Evolutionary conservation across 1,139 yeast species (phyloP), one percentile per base, ranked within the genome.

Genomic region (Blastobotrys persicus): DNA sequence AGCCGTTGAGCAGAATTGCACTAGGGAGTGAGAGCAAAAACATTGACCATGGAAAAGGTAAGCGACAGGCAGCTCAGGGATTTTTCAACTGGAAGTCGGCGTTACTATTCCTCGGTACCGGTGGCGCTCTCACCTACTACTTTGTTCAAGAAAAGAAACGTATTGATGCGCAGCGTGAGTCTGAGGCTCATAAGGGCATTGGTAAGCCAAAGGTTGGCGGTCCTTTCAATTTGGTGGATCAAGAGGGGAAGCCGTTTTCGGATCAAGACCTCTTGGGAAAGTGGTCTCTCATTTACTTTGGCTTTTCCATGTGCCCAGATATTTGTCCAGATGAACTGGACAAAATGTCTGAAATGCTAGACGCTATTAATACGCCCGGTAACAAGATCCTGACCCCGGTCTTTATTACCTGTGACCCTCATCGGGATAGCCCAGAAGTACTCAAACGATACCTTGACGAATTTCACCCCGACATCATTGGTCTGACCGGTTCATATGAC

Each of bases 311-410:
- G 70, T 92, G 98, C 70, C 98, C 98, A 5, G 98, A 92, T 68
- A 89, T 92, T 47, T 92, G 98, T 68, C 98, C 98, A 7, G 98
- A 92, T 65, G 98, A 92, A 68, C 77, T 92, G 56, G 98, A 92
- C 65, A 88, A 91, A 64, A 76, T 92, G 66, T 88, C 95, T 2
- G 77, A 80, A 31, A 87, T 94, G 79, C 70, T 92, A 57, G 79
- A 82, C 47, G 79, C 75, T 33, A 58, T 62, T 38, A 79, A 84
- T 59, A 77, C 79, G 56, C n/a, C n/a, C 28, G 76, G 81, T 47
- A 74, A 75, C 31, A 74, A 80, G 44, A 50, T 53, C 46, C 51
- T 89, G 46, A 95, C 86, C 68, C 95, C 98, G 0, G 71, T 92
- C 20, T 92, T 92, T 67, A 85, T 92, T 57, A 89, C 98, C 7